phyloP scores from a whole-genome alignment of 2,329 filamentous ascomycete species.

The Aspergillus felis region DNA sequence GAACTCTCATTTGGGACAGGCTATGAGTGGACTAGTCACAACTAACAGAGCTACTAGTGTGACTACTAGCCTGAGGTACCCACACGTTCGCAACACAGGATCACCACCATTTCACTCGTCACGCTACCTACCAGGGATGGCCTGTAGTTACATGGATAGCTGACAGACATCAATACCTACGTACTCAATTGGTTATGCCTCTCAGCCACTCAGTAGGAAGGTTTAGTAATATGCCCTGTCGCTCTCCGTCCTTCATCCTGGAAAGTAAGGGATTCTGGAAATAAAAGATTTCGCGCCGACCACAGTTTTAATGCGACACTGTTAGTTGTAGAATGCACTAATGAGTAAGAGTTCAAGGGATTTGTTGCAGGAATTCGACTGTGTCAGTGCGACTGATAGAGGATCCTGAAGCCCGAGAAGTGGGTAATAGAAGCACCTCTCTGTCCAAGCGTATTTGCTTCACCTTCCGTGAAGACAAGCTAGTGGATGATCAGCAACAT shows the following conservation, averaged over 20 bases:
- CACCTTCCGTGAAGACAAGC: neutral
- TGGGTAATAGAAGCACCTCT: neutral
- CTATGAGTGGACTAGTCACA: neutral
- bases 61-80: conserved; percentile 1
- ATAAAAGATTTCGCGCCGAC: too few species aligned
- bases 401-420: too few species aligned
- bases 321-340: too few species aligned
- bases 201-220: neutral
- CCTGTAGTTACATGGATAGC: neutral
- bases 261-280: too few species aligned
- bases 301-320: too few species aligned
- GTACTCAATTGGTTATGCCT: neutral
- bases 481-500: neutral
- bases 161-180: neutral
- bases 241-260: too few species aligned
- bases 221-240: neutral
- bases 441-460: neutral
- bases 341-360: too few species aligned
- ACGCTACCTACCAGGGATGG: neutral
- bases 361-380: neutral
- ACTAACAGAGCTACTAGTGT: neutral
- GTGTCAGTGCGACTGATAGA: neutral
- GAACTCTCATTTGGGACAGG: conserved; percentile 10
- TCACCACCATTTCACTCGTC: conserved; percentile 14
- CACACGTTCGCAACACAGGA: conserved; percentile 14